phyloP scores from a whole-genome alignment of 2,329 filamentous ascomycete genomes.

The Botrytis medusae region DNA sequence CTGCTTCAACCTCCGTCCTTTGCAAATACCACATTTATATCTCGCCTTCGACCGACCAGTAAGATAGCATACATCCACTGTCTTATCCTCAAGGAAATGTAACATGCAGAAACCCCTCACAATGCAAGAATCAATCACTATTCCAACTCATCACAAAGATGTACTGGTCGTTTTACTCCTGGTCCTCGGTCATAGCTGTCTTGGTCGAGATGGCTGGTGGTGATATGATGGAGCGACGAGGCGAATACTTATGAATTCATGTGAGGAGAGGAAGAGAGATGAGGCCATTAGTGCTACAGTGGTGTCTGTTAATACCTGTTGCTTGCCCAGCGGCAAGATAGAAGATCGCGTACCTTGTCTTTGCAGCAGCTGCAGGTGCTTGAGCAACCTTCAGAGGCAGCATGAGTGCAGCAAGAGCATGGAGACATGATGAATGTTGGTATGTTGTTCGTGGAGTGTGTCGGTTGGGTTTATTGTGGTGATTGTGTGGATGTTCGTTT shows the following conservation, averaged over 20 bases:
- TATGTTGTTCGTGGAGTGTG: background rate
- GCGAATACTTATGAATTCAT: background rate
- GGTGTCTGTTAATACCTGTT: background rate
- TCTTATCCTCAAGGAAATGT: background rate
- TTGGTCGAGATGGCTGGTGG: conserved; percentile 13
- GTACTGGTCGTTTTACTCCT: background rate
- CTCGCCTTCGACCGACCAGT: background rate
- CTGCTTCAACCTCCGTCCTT: background rate
- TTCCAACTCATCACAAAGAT: background rate
- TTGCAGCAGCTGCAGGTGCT: conserved; percentile 12
- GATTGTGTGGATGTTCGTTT: background rate
- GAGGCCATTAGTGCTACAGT: conserved; percentile 5
- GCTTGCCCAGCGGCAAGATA: background rate
- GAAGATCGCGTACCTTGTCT: conserved; percentile 3
- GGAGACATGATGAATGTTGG: conserved; percentile 7
- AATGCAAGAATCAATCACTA: background rate
- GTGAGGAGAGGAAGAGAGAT: background rate
- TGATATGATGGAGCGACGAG: background rate
- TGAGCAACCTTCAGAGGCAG: conserved; percentile 6
- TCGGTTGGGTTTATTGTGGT: background rate
- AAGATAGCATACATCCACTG: background rate
- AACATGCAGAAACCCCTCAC: background rate
- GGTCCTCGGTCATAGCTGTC: background rate
- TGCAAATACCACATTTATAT: background rate
- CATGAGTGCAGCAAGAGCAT: conserved; percentile 17